phyloP scores from a whole-genome alignment of 2,329 filamentous ascomycete genomes.

The Mycosphaerella sp. region DNA sequence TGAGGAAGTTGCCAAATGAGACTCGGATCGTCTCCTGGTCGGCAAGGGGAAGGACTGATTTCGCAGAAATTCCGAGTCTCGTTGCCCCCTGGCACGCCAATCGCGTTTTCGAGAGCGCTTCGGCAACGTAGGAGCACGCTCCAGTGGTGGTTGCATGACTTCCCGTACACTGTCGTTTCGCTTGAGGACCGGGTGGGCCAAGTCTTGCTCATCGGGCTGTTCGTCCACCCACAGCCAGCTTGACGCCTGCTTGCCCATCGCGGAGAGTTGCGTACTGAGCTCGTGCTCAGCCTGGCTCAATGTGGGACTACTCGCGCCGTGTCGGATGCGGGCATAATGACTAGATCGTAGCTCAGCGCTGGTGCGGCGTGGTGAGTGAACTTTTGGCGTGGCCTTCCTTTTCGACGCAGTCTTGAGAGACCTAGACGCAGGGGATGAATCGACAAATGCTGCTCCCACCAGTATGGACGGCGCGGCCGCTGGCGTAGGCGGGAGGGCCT shows the following conservation, averaged over 20 bases:
- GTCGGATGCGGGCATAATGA: slow-evolving; percentile 23
- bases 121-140: slow-evolving; percentile 35
- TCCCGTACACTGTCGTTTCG: slow-evolving; percentile 25
- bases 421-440: not conserved
- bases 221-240: not conserved
- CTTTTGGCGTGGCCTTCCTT: not conserved
- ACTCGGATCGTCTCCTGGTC: slow-evolving; percentile 13
- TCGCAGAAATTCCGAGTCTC: too few species aligned
- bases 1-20: not conserved
- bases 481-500: slow-evolving; percentile 17
- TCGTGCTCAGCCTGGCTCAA: slow-evolving; percentile 44
- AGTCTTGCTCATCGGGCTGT: not conserved
- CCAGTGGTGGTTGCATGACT: slow-evolving; percentile 29
- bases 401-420: not conserved
- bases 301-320: slow-evolving; percentile 37
- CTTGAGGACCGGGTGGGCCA: slow-evolving; percentile 2
- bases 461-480: slow-evolving; percentile 1
- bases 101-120: slow-evolving; percentile 40
- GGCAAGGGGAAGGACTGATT: not conserved
- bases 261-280: slow-evolving; percentile 18
- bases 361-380: slow-evolving; percentile 9
- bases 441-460: not conserved
- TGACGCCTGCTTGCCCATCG: slow-evolving; percentile 4
- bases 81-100: slow-evolving; percentile 20
- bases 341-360: slow-evolving; percentile 22